Conservation (phyloP, 176 grass and related monocot species). For the Secale cereale region DNA sequence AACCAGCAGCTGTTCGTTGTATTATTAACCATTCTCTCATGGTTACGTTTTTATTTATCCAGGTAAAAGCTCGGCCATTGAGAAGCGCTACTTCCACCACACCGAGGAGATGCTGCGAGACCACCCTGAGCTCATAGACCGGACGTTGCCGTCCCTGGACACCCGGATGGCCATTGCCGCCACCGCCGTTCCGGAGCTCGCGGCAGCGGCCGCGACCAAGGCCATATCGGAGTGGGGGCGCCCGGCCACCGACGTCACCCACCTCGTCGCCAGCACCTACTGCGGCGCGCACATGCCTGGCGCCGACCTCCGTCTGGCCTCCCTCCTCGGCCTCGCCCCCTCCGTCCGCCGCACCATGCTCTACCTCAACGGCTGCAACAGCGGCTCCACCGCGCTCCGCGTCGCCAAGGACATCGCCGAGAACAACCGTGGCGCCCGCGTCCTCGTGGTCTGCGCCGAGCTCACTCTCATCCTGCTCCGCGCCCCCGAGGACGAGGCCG, state of each 20-base stretch:
- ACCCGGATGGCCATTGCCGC: slow-evolving; percentile 1
- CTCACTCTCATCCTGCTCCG: slow-evolving; percentile 27
- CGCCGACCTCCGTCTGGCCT: neutral
- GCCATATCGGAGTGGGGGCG: neutral
- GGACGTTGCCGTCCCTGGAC: slow-evolving; percentile 30
- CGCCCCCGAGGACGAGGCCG: neutral
- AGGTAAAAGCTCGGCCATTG: slow-evolving; percentile 32
- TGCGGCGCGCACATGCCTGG: neutral
- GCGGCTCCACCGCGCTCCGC: too few species aligned
- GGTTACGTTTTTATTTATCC: too few species aligned
- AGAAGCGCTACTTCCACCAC: slow-evolving; percentile 37
- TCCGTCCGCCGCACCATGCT: neutral
- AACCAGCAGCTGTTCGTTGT: too few species aligned
- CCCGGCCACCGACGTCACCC: neutral
- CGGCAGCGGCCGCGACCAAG: neutral
- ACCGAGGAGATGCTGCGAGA: neutral
- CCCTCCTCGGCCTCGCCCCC: neutral
- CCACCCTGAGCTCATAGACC: slow-evolving; percentile 20
- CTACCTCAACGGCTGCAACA: neutral
- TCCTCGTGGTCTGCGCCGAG: slow-evolving; percentile 32
- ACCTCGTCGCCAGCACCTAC: neutral
- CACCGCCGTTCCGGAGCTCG: neutral
- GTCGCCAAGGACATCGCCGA: too few species aligned
- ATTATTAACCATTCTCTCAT: too few species aligned
- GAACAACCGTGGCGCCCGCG: too few species aligned